Conservation (phyloP, 768 basidiomycete genomes). For the Calocera viscosa region DNA sequence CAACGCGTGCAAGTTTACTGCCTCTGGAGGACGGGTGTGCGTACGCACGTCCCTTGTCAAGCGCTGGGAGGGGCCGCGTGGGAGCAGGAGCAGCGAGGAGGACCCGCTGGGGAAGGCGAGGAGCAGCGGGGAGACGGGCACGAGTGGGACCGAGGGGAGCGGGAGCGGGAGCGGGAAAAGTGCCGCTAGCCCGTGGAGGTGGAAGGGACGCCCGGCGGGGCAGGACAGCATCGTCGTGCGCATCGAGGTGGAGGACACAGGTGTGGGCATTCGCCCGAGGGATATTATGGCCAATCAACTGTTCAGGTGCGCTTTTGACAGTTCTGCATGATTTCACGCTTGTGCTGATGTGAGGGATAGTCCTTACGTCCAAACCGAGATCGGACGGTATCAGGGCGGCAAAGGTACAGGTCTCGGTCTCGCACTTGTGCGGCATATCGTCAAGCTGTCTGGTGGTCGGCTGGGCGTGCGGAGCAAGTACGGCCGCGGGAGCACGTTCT, state of each 20-base stretch:
- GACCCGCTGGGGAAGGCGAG: not conserved
- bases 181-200: not conserved
- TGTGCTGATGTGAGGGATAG: slow-evolving; percentile 37
- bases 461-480: slow-evolving; percentile 29
- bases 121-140: not conserved
- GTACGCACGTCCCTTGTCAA: slow-evolving; percentile 21
- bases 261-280: slow-evolving; percentile 43
- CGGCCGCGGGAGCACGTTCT: slow-evolving; percentile 67
- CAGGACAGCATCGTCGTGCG: slow-evolving; percentile 37
- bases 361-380: slow-evolving; percentile 23
- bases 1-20: slow-evolving; percentile 20
- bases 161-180: slow-evolving; percentile 6
- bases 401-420: slow-evolving; percentile 60
- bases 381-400: slow-evolving; percentile 32
- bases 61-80: slow-evolving; percentile 10
- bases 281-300: slow-evolving; percentile 38
- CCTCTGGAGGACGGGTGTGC: slow-evolving; percentile 20
- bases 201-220: not conserved
- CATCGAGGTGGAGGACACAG: slow-evolving; percentile 70
- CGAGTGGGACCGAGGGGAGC: not conserved
- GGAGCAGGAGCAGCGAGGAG: slow-evolving; percentile 10
- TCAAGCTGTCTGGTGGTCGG: slow-evolving; percentile 60
- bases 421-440: slow-evolving; percentile 66
- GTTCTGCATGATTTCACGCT: slow-evolving; percentile 12
- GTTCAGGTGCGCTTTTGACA: slow-evolving; percentile 44